phyloP scores from a whole-genome alignment of 2,329 filamentous ascomycete genomes.

The Botrytis porri region DNA sequence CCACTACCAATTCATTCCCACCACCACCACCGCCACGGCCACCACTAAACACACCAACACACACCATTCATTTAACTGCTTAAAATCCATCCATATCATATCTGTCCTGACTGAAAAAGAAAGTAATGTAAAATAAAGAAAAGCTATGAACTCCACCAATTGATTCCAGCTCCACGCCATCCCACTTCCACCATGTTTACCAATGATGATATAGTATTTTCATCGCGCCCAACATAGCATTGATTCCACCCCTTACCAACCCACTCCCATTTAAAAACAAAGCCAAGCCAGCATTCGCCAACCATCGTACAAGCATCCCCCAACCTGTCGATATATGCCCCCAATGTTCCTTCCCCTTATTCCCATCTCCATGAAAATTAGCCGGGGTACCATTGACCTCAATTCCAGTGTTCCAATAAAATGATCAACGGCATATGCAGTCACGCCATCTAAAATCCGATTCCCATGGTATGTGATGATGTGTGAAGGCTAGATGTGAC shows the following conservation, averaged over 20 bases:
- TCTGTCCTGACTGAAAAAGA: constrained; percentile 2
- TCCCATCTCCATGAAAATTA: constrained; percentile 16
- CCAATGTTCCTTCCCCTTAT: constrained; percentile 3
- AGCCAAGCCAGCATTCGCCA: constrained; percentile 13
- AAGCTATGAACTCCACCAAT: neutral
- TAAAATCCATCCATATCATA: constrained; percentile 10
- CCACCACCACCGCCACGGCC: neutral
- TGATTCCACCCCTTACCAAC: constrained; percentile 1
- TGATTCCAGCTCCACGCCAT: constrained; percentile 8
- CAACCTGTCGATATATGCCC: constrained; percentile 11
- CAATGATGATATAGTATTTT: constrained; percentile 6
- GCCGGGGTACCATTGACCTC: neutral
- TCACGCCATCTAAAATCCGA: constrained; percentile 18
- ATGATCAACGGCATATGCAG: constrained; percentile 16
- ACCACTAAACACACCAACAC: neutral
- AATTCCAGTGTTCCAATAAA: constrained; percentile 7
- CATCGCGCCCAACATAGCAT: constrained; percentile 10
- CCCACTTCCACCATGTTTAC: neutral
- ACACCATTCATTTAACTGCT: neutral
- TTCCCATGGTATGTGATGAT: constrained; percentile 19
- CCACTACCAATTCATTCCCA: neutral
- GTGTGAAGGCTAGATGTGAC: constrained; percentile 8
- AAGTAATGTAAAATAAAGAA: neutral
- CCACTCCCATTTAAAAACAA: constrained; percentile 13
- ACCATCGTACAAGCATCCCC: constrained; percentile 18